Conservation (phyloP, 2,329 filamentous ascomycete genomes). For the Elsinoe ampelina region DNA sequence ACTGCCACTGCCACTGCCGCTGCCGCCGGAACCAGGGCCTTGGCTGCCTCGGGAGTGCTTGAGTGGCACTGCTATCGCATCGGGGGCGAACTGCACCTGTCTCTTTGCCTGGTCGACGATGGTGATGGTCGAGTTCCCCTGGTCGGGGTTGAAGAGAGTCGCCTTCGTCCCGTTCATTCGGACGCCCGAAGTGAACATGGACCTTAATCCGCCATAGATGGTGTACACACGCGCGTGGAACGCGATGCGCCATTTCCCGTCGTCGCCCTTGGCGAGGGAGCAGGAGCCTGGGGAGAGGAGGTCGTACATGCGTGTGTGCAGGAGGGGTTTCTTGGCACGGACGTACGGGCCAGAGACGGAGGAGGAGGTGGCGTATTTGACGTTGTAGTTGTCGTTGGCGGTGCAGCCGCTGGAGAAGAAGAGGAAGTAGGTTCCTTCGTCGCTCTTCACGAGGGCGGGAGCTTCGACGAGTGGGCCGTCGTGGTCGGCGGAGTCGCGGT, state of each 20-base stretch:
- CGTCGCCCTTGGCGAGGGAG: slow-evolving; percentile 20
- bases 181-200: slow-evolving; percentile 27
- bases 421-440: slow-evolving; percentile 27
- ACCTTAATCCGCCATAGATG: slow-evolving; percentile 21
- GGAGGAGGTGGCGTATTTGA: slow-evolving; percentile 26
- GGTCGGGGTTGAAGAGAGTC: slow-evolving; percentile 1
- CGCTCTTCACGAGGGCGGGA: slow-evolving; percentile 22
- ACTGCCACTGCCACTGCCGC: neutral
- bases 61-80: neutral
- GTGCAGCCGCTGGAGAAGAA: slow-evolving; percentile 31
- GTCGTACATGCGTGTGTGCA: slow-evolving; percentile 24
- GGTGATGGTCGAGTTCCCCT: neutral
- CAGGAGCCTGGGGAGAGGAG: slow-evolving; percentile 26
- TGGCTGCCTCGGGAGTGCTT: neutral
- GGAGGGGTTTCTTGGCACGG: slow-evolving; percentile 20
- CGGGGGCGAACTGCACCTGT: neutral
- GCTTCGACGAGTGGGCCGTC: slow-evolving; percentile 31
- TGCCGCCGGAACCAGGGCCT: too few relatives aligned
- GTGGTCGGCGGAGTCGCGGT: slow-evolving; percentile 18
- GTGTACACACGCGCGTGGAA: slow-evolving; percentile 26
- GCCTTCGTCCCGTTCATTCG: slow-evolving; percentile 19
- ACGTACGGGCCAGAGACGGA: slow-evolving; percentile 25
- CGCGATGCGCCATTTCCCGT: slow-evolving; percentile 22
- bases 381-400: slow-evolving; percentile 22
- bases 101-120: neutral